phyloP scores from a whole-genome alignment of 2,329 filamentous ascomycete species.

The Scytalidium sp. region DNA sequence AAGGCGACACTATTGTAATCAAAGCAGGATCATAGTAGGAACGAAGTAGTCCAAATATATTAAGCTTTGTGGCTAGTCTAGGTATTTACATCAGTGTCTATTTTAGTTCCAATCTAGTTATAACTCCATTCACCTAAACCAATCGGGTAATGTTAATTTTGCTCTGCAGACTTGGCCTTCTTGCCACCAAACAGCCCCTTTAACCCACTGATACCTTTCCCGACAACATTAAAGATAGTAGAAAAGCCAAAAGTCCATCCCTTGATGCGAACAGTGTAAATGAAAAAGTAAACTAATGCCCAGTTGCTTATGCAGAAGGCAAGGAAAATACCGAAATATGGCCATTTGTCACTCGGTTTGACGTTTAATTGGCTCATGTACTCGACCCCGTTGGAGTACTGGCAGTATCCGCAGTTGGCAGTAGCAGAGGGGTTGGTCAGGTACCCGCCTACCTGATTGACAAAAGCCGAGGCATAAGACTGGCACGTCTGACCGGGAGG shows the following conservation, averaged over 20 bases:
- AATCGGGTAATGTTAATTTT: no score
- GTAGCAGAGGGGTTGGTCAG: slow-evolving; percentile 59
- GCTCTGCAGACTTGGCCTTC: slow-evolving; percentile 6
- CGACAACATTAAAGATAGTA: slow-evolving; percentile 47
- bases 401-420: slow-evolving; percentile 66
- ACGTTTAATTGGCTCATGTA: slow-evolving; percentile 60
- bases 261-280: slow-evolving; percentile 68
- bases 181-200: slow-evolving; percentile 24
- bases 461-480: slow-evolving; percentile 61
- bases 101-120: no score
- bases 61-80: no score
- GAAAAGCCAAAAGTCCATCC: slow-evolving; percentile 71
- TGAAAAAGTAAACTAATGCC: slow-evolving; percentile 72
- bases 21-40: no score
- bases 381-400: slow-evolving; percentile 57
- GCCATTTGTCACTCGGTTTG: slow-evolving; percentile 60
- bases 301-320: slow-evolving; percentile 70
- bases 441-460: slow-evolving; percentile 52
- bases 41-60: no score
- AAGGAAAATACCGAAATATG: slow-evolving; percentile 69
- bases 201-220: slow-evolving; percentile 33
- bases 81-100: no score
- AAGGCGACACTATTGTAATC: no score
- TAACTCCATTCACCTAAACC: no score
- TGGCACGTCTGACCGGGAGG: slow-evolving; percentile 63